Base-by-base conservation (phyloP, 2,329 filamentous ascomycete genomes). In the Fusarium nelsonii region DNA sequence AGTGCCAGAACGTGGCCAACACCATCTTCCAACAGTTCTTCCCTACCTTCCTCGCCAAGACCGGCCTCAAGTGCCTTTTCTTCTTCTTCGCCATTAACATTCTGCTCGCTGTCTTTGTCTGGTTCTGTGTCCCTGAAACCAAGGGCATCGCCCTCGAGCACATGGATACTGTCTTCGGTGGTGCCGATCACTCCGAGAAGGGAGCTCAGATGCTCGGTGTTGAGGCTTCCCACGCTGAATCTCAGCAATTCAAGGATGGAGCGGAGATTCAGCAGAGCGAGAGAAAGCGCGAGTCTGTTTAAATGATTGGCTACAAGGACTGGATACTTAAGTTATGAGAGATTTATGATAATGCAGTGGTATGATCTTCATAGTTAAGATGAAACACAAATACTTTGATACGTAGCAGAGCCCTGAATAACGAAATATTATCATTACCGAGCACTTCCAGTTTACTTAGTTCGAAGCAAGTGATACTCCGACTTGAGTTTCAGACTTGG, bases 11-110 rank as follows among this genome's bases (percentile, higher is more conserved):
- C 74, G 85, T 91, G 53, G 88, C 88, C 75, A 90, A 91, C 77
- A 84, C 85, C 59, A 86, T 91, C 70, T 87, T 91, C 74, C 87
- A 91, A 77, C 89, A 91, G 68, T 91, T 91, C 82, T 91, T 91
- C 82, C 89, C 89, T 14, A 85, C 84, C 14, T 91, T 91, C 81
- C 83, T 91, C 16, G 81, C 84, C 54, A 88, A 90, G 73, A 76
- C 78, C 40, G 82, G 82, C 11, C 81, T 85, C 30, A 79, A 78
- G 56, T 82, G 80, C 33, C 74, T 83, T 45, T 77, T 77, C 73
- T 77, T 77, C 68, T 76, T 76, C 65, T 70, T 77, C 50, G 70
- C 45, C 16, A 45, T 75, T 49, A 76, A 87, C 72, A 76, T 86
- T 68, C 65, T 85, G 39, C 80, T 86, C n/a, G 80, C 79, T 15